Evolutionary conservation across 108 stramenopile genomes (phyloP), one percentile per base, ranked within the genome.

Genomic region (Fragilaria radians): DNA sequence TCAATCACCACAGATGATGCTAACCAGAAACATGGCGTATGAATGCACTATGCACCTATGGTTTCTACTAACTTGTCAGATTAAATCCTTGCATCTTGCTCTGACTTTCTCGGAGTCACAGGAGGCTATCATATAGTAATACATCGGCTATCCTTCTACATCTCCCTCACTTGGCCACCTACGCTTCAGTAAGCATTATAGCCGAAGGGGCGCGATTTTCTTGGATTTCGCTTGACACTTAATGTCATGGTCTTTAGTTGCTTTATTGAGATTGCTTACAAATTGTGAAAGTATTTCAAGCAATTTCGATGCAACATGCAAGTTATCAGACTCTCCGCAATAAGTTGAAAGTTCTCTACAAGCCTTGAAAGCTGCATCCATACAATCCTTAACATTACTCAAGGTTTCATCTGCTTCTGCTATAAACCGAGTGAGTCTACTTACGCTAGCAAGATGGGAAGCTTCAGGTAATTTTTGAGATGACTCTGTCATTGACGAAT

Each of bases 251-350:
- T 85, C 86, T 52, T 68, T 70, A 1, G 89, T 67, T 1, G 83
- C 85, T 29, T 32, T 57, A 28, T 77, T 71, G 0, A 93, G 72
- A 33, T 70, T 82, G 25, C 57, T 48, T 0, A 77, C 79, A 62
- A 93, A 93, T 27, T 73, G 59, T 36, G 79, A 68, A 26, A 93
- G 63, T 59, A 93, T 78, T 68, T 72, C 73, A 50, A 93, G 65
- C 24, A 93, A 42, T 1, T 64, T 61, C 0, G 70, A 32, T 17
- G 85, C 67, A 0, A 71, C 63, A 61, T 66, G 52, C 49, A 83
- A 81, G n/a, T 81, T 79, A 19, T 83, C 79, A 24, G 66, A 50
- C 57, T 93, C 91, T 46, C 91, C 87, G 49, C 85, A 88, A 54
- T 82, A 89, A 19, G 71, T 53, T 5, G 85, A 73, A 32, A 89